Conservation (phyloP, 1,284 basidiomycete species). For the Leccinum griseonigrum region DNA sequence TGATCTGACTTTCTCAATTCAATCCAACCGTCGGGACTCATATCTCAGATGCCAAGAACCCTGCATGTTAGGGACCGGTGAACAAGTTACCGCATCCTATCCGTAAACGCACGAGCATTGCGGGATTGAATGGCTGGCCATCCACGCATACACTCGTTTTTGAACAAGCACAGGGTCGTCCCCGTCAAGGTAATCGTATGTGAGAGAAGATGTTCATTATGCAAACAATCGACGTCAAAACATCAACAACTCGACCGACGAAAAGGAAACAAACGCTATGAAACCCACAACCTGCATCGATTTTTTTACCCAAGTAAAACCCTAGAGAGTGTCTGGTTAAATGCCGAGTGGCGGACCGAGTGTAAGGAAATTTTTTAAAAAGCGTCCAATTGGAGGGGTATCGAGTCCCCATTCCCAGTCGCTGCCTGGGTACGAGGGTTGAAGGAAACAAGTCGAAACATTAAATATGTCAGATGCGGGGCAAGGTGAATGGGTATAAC, state of each 20-base stretch:
- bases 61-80: neutral
- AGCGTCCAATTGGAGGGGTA: neutral
- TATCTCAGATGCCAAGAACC: neutral
- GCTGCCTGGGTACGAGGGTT: no score
- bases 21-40: neutral
- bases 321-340: neutral
- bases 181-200: neutral
- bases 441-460: no score
- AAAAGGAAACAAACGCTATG: neutral
- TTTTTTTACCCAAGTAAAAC: neutral
- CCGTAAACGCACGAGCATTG: neutral
- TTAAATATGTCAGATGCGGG: neutral
- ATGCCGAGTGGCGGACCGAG: neutral
- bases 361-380: neutral
- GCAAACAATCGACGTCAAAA: neutral
- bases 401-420: neutral
- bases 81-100: neutral
- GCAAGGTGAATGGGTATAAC: neutral
- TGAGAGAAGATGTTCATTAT: neutral
- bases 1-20: neutral
- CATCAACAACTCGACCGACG: neutral
- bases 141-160: neutral
- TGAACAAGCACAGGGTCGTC: neutral
- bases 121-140: neutral
- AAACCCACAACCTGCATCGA: neutral